phyloP scores from a whole-genome alignment of 257 asterid species.

The Parsonsia alboflavescens region DNA sequence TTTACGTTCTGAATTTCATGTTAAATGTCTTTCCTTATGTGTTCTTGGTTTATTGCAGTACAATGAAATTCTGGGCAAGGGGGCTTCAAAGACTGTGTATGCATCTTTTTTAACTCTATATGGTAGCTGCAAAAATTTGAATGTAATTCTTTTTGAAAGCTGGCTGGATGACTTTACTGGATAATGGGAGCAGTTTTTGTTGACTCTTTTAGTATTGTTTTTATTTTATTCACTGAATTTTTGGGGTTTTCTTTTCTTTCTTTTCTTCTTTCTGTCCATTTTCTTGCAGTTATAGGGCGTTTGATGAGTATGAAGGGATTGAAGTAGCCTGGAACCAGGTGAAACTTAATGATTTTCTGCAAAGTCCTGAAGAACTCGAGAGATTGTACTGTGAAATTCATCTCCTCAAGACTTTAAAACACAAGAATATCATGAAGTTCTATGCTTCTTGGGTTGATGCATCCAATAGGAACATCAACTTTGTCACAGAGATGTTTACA shows the following conservation, averaged over 20 bases:
- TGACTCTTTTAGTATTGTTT: constrained; percentile 2
- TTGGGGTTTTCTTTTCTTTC: neutral
- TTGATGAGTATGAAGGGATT: constrained; percentile 96
- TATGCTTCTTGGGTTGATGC: constrained; percentile 91
- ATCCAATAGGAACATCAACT: constrained; percentile 84
- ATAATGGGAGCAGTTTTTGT: constrained; percentile 10
- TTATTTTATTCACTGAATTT: no score
- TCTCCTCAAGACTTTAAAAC: constrained; percentile 80
- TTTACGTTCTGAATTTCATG: constrained; percentile 2
- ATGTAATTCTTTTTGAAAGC: neutral
- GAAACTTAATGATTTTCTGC: constrained; percentile 71
- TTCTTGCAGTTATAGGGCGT: constrained; percentile 70
- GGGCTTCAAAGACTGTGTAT: constrained; percentile 94
- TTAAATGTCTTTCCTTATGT: neutral
- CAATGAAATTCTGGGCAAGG: constrained; percentile 94
- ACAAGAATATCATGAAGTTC: constrained; percentile 81
- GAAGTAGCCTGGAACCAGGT: constrained; percentile 99
- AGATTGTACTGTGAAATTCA: constrained; percentile 88
- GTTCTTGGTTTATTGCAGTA: constrained; percentile 50
- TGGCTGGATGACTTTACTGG: neutral
- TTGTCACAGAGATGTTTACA: constrained; percentile 95
- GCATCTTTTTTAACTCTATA: constrained; percentile 19
- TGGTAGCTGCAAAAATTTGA: constrained; percentile 19
- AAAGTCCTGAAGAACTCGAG: constrained; percentile 92
- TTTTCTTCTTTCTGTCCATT: neutral